Percentiles rank a stretch among this genome's conserved stretches.
Conservation (phyloP, 768 basidiomycete genomes). For the Rhizopogon salebrosus region DNA sequence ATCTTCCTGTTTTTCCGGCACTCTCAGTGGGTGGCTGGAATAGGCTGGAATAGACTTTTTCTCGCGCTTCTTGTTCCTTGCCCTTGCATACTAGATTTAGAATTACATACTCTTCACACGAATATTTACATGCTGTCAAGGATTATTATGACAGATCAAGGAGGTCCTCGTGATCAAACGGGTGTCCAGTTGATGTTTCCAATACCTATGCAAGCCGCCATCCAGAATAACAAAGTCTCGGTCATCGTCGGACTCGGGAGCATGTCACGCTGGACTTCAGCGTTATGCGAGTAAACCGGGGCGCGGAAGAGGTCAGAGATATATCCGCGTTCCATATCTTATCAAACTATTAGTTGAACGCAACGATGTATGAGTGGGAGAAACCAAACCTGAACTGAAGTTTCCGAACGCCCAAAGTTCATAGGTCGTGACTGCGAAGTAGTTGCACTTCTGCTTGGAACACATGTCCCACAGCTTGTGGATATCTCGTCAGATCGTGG, state of each 20-base stretch:
- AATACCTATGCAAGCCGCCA: conserved; percentile 1
- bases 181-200: background rate
- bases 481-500: background rate
- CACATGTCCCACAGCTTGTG: conserved; percentile 3
- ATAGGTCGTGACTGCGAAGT: conserved; percentile 5
- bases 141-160: background rate
- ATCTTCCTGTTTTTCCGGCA: too few species aligned
- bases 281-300: background rate
- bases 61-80: too few species aligned
- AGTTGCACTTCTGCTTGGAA: background rate
- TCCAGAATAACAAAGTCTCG: conserved; percentile 3
- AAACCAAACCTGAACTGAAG: background rate
- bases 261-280: background rate
- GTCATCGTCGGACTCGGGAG: background rate
- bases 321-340: background rate
- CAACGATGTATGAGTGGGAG: too few species aligned
- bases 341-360: background rate
- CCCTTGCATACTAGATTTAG: too few species aligned
- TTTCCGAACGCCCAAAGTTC: conserved; percentile 3
- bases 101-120: too few species aligned
- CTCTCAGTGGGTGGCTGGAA: too few species aligned
- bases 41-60: too few species aligned
- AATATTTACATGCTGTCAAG: too few species aligned
- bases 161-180: background rate
- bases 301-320: conserved; percentile 1